A percentile compares a stretch with the other conserved stretches of the same genome.
These are phyloP conservation scores for Lavandula angustifolia DNA, from an alignment of 257 asterid genomes.

Conservation along the genomic window DNA sequence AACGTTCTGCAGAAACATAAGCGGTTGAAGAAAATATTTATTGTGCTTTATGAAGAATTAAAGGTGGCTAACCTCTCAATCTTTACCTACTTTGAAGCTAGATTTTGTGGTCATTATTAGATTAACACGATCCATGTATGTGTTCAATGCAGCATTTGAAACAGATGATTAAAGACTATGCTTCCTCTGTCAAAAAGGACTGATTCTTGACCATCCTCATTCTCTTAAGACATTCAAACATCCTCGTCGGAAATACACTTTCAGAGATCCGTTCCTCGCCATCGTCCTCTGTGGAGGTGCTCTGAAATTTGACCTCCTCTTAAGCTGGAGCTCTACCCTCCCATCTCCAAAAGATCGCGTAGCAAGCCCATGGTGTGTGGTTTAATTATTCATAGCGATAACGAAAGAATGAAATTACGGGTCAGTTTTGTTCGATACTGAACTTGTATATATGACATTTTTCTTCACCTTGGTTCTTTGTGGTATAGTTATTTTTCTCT, in stretches of 20 bases:
- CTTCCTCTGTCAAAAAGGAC: constrained; percentile 49
- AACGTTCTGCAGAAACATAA: constrained; percentile 64
- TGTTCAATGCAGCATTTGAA: constrained; percentile 68
- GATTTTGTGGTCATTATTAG: constrained; percentile 14
- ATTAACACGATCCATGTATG: constrained; percentile 23
- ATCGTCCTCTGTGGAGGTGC: constrained; percentile 16
- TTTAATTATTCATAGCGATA: constrained; percentile 12
- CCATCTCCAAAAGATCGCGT: no score
- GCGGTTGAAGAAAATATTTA: constrained; percentile 70
- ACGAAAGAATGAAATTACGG: constrained; percentile 23
- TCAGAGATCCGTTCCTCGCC: constrained; percentile 13
- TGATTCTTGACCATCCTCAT: background rate
- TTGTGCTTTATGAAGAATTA: constrained; percentile 79
- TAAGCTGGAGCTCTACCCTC: constrained; percentile 3
- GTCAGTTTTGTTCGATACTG: constrained; percentile 26
- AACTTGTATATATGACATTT: constrained; percentile 34
- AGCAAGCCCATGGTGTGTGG: background rate
- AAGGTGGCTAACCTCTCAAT: constrained; percentile 48
- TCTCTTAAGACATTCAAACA: background rate
- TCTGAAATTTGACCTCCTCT: constrained; percentile 7
- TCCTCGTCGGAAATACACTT: constrained; percentile 10
- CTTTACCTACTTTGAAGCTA: constrained; percentile 3
- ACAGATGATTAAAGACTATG: constrained; percentile 77
- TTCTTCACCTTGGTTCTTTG: constrained; percentile 20
- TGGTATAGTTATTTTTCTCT: constrained; percentile 26